Conservation (phyloP, 768 basidiomycete genomes). For the Boletus pseudo-olivaceus region DNA sequence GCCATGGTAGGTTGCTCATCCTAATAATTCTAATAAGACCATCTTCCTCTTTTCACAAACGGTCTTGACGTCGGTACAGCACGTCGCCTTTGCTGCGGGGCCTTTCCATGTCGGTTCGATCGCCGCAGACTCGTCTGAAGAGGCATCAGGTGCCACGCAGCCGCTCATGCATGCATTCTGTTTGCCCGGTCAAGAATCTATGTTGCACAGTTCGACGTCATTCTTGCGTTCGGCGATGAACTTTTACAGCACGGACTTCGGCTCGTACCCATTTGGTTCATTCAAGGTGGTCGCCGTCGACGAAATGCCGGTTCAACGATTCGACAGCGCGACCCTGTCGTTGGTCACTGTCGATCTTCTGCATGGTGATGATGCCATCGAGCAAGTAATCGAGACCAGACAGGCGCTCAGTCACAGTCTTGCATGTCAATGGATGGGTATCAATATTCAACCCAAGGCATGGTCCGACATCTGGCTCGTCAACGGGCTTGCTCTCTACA, state of each 20-base stretch:
- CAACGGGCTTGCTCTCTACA: conserved; percentile 87
- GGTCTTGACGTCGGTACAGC: conserved; percentile 89
- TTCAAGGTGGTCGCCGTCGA: conserved; percentile 95
- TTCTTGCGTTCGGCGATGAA: conserved; percentile 88
- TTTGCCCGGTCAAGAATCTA: conserved; percentile 79
- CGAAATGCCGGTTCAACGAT: conserved; percentile 75
- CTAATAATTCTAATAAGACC: conserved; percentile 88
- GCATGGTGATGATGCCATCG: conserved; percentile 84
- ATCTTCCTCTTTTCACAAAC: conserved; percentile 91
- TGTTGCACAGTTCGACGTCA: conserved; percentile 64
- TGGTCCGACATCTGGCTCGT: conserved; percentile 98
- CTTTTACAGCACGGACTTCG: conserved; percentile 88
- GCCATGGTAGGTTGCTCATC: conserved; percentile 74
- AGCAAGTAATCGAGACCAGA: conserved; percentile 88
- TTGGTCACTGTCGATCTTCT: conserved; percentile 78
- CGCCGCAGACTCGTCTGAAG: conserved; percentile 60
- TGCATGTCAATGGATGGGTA: conserved; percentile 94
- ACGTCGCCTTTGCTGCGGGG: conserved; percentile 93
- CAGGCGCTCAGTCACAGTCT: conserved; percentile 84
- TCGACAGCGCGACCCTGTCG: conserved; percentile 82
- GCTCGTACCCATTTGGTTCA: conserved; percentile 94
- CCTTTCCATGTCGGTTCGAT: conserved; percentile 82
- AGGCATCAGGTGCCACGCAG: conserved; percentile 59
- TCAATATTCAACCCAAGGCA: conserved; percentile 91
- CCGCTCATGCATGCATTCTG: conserved; percentile 89